A percentile compares a stretch with the other conserved stretches of the same genome.
These are phyloP conservation scores for Sindora glabra DNA, from an alignment of 306 rosid species.

Conservation along the genomic window DNA sequence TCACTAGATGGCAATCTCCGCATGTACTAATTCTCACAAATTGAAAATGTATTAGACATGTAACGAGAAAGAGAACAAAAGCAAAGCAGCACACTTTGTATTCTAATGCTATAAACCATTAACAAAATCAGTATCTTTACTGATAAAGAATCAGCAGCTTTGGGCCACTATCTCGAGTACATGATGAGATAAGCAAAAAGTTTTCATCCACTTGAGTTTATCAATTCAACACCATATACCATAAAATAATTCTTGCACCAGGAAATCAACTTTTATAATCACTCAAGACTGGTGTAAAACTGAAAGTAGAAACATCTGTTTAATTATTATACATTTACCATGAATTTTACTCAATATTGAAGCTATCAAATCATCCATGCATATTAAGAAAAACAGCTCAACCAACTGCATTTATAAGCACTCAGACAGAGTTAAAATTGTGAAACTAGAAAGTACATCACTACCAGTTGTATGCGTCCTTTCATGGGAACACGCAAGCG, in stretches of 20 bases:
- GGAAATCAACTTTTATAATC: background rate
- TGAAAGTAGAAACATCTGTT: background rate
- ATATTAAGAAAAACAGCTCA: background rate
- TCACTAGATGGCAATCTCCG: background rate
- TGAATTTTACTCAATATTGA: background rate
- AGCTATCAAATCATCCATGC: background rate
- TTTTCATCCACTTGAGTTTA: constrained; percentile 6
- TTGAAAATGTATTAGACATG: background rate
- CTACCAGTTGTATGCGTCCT: constrained; percentile 94
- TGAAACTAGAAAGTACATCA: constrained; percentile 8
- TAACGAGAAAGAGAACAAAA: background rate
- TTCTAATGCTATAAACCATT: background rate
- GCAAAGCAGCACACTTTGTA: background rate
- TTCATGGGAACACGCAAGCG: constrained; percentile 86
- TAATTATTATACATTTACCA: background rate
- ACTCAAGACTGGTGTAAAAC: background rate
- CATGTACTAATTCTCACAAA: background rate
- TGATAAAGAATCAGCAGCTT: background rate
- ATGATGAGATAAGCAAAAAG: background rate
- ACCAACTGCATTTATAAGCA: background rate
- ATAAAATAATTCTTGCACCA: constrained; percentile 1
- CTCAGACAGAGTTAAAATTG: constrained; percentile 14
- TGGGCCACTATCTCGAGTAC: background rate
- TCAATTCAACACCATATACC: background rate
- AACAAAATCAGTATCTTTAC: background rate